Conservation (phyloP, 2,329 filamentous ascomycete species). For the Chaetomium strumarium region DNA sequence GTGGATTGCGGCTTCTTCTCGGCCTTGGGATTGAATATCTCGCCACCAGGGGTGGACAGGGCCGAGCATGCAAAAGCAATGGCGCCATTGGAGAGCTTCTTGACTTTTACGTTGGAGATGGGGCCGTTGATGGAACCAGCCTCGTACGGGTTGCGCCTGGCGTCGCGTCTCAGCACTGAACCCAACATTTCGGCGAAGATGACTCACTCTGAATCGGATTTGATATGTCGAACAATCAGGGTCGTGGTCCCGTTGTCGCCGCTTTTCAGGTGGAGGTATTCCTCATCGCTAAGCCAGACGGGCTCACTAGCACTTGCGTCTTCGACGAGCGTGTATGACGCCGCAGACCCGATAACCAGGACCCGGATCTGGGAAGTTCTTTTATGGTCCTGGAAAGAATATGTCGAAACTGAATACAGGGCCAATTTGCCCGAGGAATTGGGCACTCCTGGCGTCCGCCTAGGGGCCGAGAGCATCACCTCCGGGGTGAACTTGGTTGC, state of each 20-base stretch:
- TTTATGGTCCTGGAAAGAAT: constrained; percentile 71
- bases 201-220: constrained; percentile 37
- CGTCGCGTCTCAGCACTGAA: background rate
- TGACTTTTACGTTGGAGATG: constrained; percentile 55
- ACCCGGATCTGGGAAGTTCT: constrained; percentile 63
- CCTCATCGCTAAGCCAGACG: constrained; percentile 67
- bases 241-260: constrained; percentile 43
- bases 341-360: constrained; percentile 61
- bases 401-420: constrained; percentile 66
- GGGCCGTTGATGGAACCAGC: constrained; percentile 46
- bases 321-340: constrained; percentile 60
- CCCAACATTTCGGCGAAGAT: background rate
- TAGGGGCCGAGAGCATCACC: constrained; percentile 69
- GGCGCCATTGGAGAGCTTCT: constrained; percentile 42
- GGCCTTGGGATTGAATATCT: constrained; percentile 60
- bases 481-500: constrained; percentile 69
- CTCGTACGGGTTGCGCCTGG: constrained; percentile 37
- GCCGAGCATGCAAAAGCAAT: constrained; percentile 56
- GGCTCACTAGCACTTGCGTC: constrained; percentile 63
- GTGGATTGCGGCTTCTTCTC: constrained; percentile 55
- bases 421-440: constrained; percentile 60
- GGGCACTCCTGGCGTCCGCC: constrained; percentile 64
- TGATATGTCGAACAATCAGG: constrained; percentile 38
- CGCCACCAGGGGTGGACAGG: constrained; percentile 60
- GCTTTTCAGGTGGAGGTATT: constrained; percentile 50